Base-by-base conservation (phyloP, 352 stramenopile genomes). In the Phytophthora litchii region DNA sequence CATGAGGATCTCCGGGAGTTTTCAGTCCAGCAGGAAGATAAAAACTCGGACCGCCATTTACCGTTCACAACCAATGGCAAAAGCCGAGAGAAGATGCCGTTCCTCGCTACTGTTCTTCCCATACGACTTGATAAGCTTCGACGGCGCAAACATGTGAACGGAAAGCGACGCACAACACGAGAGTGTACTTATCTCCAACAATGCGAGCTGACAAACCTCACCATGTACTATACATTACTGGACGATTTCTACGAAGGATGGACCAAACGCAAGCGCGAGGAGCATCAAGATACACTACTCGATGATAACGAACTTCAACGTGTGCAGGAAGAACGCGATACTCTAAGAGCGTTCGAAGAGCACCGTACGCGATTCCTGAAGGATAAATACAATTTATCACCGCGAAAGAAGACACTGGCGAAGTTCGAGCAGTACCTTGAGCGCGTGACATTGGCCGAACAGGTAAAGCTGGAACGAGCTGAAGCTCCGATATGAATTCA, bases 1-100 rank as follows among this genome's bases (percentile, higher is more conserved):
- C 69, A 85, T 56, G 74, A 78, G 7, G 74, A 87, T 35, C 50
- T 89, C 10, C 60, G 82, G n/a, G 53, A 70, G 11, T 25, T 51
- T 13, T 50, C 38, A 14, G 37, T 37, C 13, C 40, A 54, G 14
- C 21, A 43, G 1, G 3, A 52, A 51, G 23, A 54, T 35, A 14
- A 62, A 12, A 63, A 77, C 16, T 50, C 72, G 14, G 14, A 38
- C 16, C 47, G 48, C 3, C 64, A 65, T 61, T 54, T 61, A 34
- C 77, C 79, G 1, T 91, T 89, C 53, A 89, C 82, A 13, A 89
- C 82, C 2, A 88, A 88, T 23, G 79, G 78, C 20, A 88, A 88
- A 53, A 89, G 77, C 35, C 56, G 64, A 27, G 65, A 76, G 38
- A 85, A 83, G 44, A 84, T 88, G 79, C 60, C 73, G 10, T 88